phyloP scores from a whole-genome alignment of 2,329 filamentous ascomycete genomes.

The Xylariaceae sp. region DNA sequence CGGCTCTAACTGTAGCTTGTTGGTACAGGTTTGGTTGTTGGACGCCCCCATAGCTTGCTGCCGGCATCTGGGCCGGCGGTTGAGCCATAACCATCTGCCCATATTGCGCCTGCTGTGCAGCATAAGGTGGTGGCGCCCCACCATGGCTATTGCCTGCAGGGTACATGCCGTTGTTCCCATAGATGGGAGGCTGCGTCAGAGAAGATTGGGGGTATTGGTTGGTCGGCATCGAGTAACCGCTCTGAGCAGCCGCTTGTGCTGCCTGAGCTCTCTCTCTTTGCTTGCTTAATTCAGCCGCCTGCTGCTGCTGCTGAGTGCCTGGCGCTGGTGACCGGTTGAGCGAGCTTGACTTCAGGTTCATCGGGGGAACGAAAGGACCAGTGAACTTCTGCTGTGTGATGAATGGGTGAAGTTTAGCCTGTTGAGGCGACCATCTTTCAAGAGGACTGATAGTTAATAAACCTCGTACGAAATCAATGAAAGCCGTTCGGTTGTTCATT shows the following conservation, averaged over 20 bases:
- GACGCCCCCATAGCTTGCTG: slow-evolving; percentile 56
- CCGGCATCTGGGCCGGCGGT: slow-evolving; percentile 59
- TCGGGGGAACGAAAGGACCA: slow-evolving; percentile 90
- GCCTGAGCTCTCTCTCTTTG: slow-evolving; percentile 78
- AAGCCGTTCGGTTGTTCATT: slow-evolving; percentile 96
- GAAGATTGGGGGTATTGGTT: slow-evolving; percentile 46
- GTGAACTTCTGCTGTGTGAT: slow-evolving; percentile 98
- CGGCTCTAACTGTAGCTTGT: slow-evolving; percentile 70
- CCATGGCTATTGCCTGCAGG: slow-evolving; percentile 50
- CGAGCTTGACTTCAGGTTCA: slow-evolving; percentile 88
- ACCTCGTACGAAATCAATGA: slow-evolving; percentile 96
- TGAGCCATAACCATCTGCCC: slow-evolving; percentile 68
- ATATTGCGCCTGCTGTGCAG: slow-evolving; percentile 65
- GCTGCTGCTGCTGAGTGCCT: slow-evolving; percentile 91
- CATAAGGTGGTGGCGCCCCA: slow-evolving; percentile 73
- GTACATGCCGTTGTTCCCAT: slow-evolving; percentile 80
- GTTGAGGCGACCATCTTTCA: slow-evolving; percentile 95
- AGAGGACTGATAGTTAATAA: slow-evolving; percentile 91
- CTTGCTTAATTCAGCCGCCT: slow-evolving; percentile 89
- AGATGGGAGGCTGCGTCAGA: slow-evolving; percentile 58
- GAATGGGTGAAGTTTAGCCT: slow-evolving; percentile 95
- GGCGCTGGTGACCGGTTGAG: slow-evolving; percentile 83
- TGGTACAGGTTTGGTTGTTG: slow-evolving; percentile 60
- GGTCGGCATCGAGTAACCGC: slow-evolving; percentile 54
- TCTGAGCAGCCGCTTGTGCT: slow-evolving; percentile 59